Evolutionary conservation across 2,329 filamentous ascomycete genomes (phyloP).

Genomic region (Colletotrichum liaoningense): DNA sequence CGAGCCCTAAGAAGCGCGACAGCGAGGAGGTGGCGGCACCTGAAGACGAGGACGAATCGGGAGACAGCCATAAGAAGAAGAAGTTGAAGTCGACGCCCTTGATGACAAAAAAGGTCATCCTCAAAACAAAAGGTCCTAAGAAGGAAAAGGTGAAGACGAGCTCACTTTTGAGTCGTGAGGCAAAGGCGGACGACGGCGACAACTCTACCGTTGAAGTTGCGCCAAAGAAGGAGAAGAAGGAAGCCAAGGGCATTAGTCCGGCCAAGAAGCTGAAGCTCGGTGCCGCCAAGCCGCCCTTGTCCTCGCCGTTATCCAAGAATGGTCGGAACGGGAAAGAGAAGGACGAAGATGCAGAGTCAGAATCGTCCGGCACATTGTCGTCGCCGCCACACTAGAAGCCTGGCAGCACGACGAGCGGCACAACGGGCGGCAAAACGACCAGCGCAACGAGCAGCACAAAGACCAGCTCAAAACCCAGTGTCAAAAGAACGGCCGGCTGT

Average conservation of each 20-base stretch:
- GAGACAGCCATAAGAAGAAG: conserved; percentile 68
- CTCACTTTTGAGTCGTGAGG: conserved; percentile 63
- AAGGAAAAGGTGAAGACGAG: conserved; percentile 67
- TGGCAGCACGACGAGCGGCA: conserved; percentile 10
- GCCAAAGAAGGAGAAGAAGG: conserved; percentile 52
- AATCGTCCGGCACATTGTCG: conserved; percentile 67
- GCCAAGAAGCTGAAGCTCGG: conserved; percentile 54
- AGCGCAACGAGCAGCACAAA: neutral
- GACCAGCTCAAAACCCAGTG: neutral
- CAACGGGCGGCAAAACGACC: neutral
- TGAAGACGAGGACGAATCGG: conserved; percentile 64
- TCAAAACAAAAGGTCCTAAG: conserved; percentile 65
- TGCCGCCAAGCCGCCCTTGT: conserved; percentile 58
- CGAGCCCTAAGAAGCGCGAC: conserved; percentile 68
- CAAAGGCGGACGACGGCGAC: conserved; percentile 48
- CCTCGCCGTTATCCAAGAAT: conserved; percentile 62
- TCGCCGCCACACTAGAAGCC: conserved; percentile 55
- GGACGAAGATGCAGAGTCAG: conserved; percentile 61
- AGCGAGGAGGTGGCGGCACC: conserved; percentile 59
- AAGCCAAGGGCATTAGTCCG: conserved; percentile 47
- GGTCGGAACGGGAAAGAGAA: conserved; percentile 48
- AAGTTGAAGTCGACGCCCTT: conserved; percentile 60
- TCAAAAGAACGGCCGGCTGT: neutral
- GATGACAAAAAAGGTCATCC: conserved; percentile 64
- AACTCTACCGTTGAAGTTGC: conserved; percentile 44